These are phyloP conservation scores for Tulasnella sp. DNA, from an alignment of 768 basidiomycete species.

Conservation along the genomic window DNA sequence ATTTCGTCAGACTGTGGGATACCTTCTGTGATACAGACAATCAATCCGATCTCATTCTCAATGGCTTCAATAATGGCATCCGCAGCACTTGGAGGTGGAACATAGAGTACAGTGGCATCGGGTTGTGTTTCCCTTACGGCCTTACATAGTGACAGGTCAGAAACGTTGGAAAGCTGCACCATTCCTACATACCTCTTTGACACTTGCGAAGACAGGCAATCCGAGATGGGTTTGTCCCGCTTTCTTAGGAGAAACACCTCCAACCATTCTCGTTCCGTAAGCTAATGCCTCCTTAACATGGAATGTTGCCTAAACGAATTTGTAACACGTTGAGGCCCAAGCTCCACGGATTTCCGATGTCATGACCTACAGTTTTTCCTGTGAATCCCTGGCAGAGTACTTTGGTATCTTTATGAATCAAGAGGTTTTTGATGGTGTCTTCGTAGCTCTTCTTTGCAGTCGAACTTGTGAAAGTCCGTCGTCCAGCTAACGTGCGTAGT, in stretches of 20 bases:
- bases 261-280: conserved; percentile 95
- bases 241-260: conserved; percentile 93
- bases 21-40: conserved; percentile 97
- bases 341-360: not conserved
- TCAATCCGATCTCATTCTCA: conserved; percentile 92
- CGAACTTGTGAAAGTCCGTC: conserved; percentile 70
- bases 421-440: conserved; percentile 80
- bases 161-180: not conserved
- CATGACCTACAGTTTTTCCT: conserved; percentile 70
- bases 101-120: conserved; percentile 93
- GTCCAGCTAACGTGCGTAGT: conserved; percentile 18
- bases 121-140: conserved; percentile 77
- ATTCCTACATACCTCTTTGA: conserved; percentile 56
- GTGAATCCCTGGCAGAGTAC: conserved; percentile 87
- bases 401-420: conserved; percentile 87
- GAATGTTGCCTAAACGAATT: conserved; percentile 64
- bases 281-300: conserved; percentile 86
- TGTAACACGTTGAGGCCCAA: not conserved
- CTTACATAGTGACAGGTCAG: conserved; percentile 31
- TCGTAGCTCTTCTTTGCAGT: conserved; percentile 65
- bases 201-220: conserved; percentile 84
- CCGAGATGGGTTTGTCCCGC: conserved; percentile 93
- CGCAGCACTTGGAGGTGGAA: conserved; percentile 90
- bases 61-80: conserved; percentile 98
- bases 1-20: conserved; percentile 98